Base-by-base conservation (phyloP, 2,329 filamentous ascomycete genomes). In the Geosmithia morbida region DNA sequence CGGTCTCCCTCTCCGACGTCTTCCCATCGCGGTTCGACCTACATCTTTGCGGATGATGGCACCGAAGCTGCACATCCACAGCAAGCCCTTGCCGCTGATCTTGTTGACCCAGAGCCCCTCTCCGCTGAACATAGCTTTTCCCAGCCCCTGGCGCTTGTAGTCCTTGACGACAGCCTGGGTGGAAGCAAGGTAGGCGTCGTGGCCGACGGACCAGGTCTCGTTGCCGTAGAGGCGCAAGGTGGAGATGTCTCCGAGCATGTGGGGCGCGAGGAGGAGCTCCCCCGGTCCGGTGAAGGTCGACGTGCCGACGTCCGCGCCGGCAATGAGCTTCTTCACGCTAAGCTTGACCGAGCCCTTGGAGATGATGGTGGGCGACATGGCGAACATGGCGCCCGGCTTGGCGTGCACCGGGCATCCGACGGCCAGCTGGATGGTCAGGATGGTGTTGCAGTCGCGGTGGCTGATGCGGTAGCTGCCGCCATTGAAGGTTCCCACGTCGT, bases 401-500 rank as follows among this genome's bases (percentile, higher is more conserved):
- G 80, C 87, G 19, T 71, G 73, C 46, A 97, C 64, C 0, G 90
- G 90, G 56, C 87, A 94, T 2, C 88, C 88, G 61, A 92, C 84
- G 13, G 90, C 90, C 43, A 97, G 67, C 62, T 96, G 90, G 19
- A 96, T 66, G 0, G 89, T 97, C 51, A 96, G 65, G 54, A 96
- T 83, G 1, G 85, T 88, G 62, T 97, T 98, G 49, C 79, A 83
- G 62, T 96, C 88, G 19, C 92, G 76, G 60, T 98, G 92, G 57
- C 86, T 92, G 59, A 97, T 88, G 42, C 92, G 77, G 61, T 90
- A 98, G 59, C 85, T 90, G 13, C 92, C 92, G 16, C 92, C 92
- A 60, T 97, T 97, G 70, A 97, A 98, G 0, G 85, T 92, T n/a
- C 92, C 92, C 2, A 94, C 79, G 55, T 95, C 89, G 62, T 97